Percentiles rank a stretch among this genome's conserved stretches.
Evolutionary conservation across 2,329 filamentous ascomycete species (phyloP).

Genomic region (Penicillium sp.): DNA sequence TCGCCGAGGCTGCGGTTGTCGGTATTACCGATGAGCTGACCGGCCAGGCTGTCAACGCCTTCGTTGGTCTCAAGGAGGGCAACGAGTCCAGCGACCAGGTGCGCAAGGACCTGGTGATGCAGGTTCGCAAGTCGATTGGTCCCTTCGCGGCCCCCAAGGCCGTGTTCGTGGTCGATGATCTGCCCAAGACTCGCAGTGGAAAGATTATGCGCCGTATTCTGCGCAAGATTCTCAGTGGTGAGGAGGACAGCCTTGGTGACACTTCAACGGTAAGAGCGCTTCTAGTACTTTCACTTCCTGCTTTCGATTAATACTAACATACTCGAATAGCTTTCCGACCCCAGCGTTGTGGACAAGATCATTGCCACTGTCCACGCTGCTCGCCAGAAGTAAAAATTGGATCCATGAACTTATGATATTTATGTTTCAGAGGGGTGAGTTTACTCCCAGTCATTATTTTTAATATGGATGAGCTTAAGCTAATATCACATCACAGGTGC

Average conservation of each 20-base stretch:
- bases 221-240: slow-evolving; percentile 93
- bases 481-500: neutral
- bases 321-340: slow-evolving; percentile 71
- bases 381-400: slow-evolving; percentile 38
- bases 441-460: neutral
- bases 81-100: slow-evolving; percentile 74
- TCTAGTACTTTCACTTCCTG: neutral
- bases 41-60: slow-evolving; percentile 95
- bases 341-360: slow-evolving; percentile 83
- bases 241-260: slow-evolving; percentile 95
- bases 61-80: slow-evolving; percentile 86
- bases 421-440: slow-evolving; percentile 15
- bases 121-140: slow-evolving; percentile 95
- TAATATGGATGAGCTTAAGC: neutral
- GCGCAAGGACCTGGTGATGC: slow-evolving; percentile 88
- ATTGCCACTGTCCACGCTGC: slow-evolving; percentile 70
- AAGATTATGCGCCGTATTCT: slow-evolving; percentile 99
- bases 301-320: slow-evolving; percentile 7
- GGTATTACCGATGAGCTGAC: slow-evolving; percentile 91
- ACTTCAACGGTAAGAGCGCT: slow-evolving; percentile 72
- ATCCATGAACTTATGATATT: slow-evolving; percentile 23
- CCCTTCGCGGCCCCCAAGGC: slow-evolving; percentile 96
- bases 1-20: slow-evolving; percentile 93
- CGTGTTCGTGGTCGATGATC: slow-evolving; percentile 84
- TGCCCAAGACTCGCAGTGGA: slow-evolving; percentile 94